Base-by-base conservation (phyloP, 352 stramenopile species). In the Ophiocytium majus region DNA sequence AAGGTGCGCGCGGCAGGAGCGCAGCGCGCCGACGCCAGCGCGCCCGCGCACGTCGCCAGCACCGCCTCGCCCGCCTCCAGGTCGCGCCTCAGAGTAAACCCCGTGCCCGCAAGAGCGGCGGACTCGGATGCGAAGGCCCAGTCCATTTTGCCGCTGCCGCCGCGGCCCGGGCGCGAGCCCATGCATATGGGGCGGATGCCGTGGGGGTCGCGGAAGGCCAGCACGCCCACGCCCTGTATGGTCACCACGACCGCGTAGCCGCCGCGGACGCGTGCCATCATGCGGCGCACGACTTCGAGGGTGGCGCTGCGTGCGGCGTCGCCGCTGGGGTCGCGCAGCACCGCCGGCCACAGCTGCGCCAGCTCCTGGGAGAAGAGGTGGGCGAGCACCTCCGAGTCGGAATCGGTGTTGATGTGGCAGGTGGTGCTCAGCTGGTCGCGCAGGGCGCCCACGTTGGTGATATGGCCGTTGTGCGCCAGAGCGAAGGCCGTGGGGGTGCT, bases 331-430 rank as follows among this genome's bases (percentile, higher is more conserved):
- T 14, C 14, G 33, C 28, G 9, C n/a, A 85, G 28, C 64, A 64
- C 5, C 0, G 80, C 37, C 9, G 75, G 84, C 32, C 84, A 78
- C 23, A 50, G 75, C 34, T 36, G 36, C 17, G 86, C 75, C 49
- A 99, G 91, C 88, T 98, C 95, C 84, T 99, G 95, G 0, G 97
- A 96, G 89, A 99, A 95, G 63, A 99, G 95, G 91, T 99, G 99
- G 82, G 99, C 92, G 63, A 99, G 89, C 78, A 99, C 88, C 91
- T 99, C 97, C 79, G 94, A 98, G 93, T 99, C 97, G 83, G 94
- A 98, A 91, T 98, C 95, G 35, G 96, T 99, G 91, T 99, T 99
- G 81, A 99, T 94, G 91, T 99, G 97, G n/a, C 84, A 36, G 32
- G 80, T 84, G 28, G 79, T 71, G 31, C 63, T 75, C 10, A 86